Percentiles rank a stretch among this genome's conserved stretches.
Evolutionary conservation across 768 basidiomycete species (phyloP).

Genomic region (Rubroboletus satanas): DNA sequence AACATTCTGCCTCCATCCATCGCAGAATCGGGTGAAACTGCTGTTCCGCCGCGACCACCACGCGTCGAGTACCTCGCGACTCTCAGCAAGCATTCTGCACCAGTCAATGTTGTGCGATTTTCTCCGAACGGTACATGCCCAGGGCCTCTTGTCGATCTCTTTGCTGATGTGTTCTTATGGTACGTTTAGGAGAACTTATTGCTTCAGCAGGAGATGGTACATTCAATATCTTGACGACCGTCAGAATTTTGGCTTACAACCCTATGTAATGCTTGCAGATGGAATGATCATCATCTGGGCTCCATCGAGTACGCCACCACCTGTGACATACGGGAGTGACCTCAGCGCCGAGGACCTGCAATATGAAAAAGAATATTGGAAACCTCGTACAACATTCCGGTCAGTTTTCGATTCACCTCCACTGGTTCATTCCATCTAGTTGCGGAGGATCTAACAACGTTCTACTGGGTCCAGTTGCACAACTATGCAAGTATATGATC

Average conservation of each 20-base stretch:
- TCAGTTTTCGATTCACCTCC: constrained; percentile 32
- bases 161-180: constrained; percentile 1
- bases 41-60: constrained; percentile 54
- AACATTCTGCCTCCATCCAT: constrained; percentile 72
- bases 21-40: constrained; percentile 33
- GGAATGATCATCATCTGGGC: constrained; percentile 98
- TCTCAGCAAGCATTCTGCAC: constrained; percentile 84
- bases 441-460: constrained; percentile 1
- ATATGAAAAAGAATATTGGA: constrained; percentile 95
- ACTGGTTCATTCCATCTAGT: neutral
- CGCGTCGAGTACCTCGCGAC: constrained; percentile 96
- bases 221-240: constrained; percentile 22
- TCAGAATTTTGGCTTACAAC: neutral
- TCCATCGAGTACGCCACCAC: constrained; percentile 67
- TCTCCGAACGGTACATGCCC: constrained; percentile 78
- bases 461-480: constrained; percentile 59
- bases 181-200: constrained; percentile 69
- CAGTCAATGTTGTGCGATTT: constrained; percentile 95
- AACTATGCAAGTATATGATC: constrained; percentile 94
- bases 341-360: constrained; percentile 71
- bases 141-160: neutral
- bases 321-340: constrained; percentile 79
- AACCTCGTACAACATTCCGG: constrained; percentile 81
- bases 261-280: constrained; percentile 45
- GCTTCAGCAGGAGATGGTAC: constrained; percentile 97